Percentiles rank a stretch among this genome's conserved stretches.
Conservation (phyloP, 2,329 filamentous ascomycete genomes). For the Huntiella moniliformis region DNA sequence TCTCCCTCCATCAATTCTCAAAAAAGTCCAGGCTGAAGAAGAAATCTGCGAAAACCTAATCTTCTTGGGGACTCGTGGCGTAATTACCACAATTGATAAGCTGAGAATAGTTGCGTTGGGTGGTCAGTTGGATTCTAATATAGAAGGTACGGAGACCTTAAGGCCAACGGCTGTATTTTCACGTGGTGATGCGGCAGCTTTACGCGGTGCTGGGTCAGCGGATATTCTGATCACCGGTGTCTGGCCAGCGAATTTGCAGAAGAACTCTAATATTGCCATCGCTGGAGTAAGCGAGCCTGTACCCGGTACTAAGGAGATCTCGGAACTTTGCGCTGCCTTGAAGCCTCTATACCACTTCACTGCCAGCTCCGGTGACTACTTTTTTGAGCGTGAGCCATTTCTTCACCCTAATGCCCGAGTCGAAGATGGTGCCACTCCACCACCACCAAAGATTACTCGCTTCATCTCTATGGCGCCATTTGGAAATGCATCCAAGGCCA, state of each 20-base stretch:
- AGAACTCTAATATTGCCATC: constrained; percentile 44
- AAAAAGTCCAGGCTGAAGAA: constrained; percentile 54
- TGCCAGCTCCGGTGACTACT: constrained; percentile 42
- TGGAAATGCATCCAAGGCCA: constrained; percentile 59
- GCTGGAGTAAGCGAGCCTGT: constrained; percentile 12
- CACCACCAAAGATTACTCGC: constrained; percentile 40
- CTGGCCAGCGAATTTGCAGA: constrained; percentile 62
- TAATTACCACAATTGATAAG: constrained; percentile 77
- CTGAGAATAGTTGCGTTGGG: constrained; percentile 75
- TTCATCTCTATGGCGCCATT: constrained; percentile 79
- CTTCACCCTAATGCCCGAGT: constrained; percentile 33
- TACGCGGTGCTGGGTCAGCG: constrained; percentile 57
- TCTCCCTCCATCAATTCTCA: constrained; percentile 52
- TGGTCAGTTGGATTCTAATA: constrained; percentile 46
- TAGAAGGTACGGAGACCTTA: constrained; percentile 46
- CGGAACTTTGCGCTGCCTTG: constrained; percentile 58
- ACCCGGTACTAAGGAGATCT: constrained; percentile 43
- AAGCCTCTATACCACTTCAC: constrained; percentile 90
- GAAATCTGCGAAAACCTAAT: constrained; percentile 79
- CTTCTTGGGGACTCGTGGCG: constrained; percentile 71
- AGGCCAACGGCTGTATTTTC: constrained; percentile 64
- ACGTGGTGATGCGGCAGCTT: constrained; percentile 52
- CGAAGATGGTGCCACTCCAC: constrained; percentile 12
- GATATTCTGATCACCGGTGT: constrained; percentile 76
- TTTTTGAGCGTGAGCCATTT: constrained; percentile 87